phyloP scores from a whole-genome alignment of 108 stramenopile species.

The Cyclotella cryptica region DNA sequence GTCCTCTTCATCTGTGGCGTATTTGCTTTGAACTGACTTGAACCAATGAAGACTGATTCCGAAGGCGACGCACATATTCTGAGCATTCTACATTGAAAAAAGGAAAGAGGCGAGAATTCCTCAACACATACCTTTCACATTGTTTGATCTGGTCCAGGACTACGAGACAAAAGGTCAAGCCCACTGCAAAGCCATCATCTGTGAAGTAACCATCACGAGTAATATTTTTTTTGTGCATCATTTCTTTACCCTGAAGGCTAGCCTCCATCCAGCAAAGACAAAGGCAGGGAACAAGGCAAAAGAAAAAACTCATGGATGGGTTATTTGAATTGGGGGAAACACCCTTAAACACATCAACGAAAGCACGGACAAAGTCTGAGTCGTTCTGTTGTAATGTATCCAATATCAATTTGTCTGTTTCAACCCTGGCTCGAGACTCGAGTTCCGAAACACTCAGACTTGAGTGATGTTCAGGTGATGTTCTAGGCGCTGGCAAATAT shows the following conservation, averaged over 20 bases:
- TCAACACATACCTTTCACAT: slow-evolving; percentile 49
- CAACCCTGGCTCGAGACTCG: not conserved
- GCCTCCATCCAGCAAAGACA: slow-evolving; percentile 64
- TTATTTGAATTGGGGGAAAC: slow-evolving; percentile 42
- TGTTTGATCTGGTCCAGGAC: slow-evolving; percentile 53
- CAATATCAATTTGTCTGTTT: slow-evolving; percentile 19
- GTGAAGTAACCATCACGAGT: slow-evolving; percentile 68
- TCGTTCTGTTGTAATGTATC: slow-evolving; percentile 28
- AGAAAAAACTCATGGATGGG: slow-evolving; percentile 50
- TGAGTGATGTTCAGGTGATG: not conserved
- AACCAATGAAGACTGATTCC: slow-evolving; percentile 64
- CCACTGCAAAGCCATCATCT: slow-evolving; percentile 81
- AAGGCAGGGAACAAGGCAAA: slow-evolving; percentile 66
- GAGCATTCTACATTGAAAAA: too few species aligned
- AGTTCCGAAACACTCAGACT: not conserved
- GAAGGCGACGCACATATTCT: too few species aligned
- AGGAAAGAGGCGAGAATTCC: too few species aligned
- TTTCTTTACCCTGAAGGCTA: slow-evolving; percentile 59
- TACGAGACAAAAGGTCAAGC: slow-evolving; percentile 63
- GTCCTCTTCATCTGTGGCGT: slow-evolving; percentile 52
- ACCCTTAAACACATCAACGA: slow-evolving; percentile 63
- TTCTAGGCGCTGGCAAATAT: slow-evolving; percentile 21
- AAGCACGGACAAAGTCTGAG: slow-evolving; percentile 45
- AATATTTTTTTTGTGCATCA: slow-evolving; percentile 65
- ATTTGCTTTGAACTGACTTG: slow-evolving; percentile 59